phyloP scores from a whole-genome alignment of 768 basidiomycete genomes.

The Lactarius quietus region DNA sequence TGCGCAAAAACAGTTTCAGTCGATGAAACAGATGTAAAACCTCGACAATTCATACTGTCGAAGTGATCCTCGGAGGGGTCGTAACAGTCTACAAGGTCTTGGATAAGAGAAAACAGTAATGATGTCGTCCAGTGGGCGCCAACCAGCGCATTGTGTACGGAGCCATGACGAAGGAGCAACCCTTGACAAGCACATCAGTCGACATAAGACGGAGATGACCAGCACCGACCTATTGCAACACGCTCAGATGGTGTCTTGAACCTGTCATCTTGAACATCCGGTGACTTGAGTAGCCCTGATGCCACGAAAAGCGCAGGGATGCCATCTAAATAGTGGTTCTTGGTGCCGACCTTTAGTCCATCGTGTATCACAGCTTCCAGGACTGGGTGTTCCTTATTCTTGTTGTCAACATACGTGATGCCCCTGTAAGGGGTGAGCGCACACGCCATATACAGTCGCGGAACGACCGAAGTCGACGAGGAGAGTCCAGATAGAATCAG shows the following conservation, averaged over 20 bases:
- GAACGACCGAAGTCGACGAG: slow-evolving; percentile 39
- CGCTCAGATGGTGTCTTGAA: slow-evolving; percentile 46
- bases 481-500: slow-evolving; percentile 38
- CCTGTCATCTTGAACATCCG: slow-evolving; percentile 34
- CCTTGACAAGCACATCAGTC: slow-evolving; percentile 39
- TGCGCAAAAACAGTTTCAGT: slow-evolving; percentile 30
- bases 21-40: slow-evolving; percentile 22
- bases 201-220: not conserved
- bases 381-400: slow-evolving; percentile 55
- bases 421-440: slow-evolving; percentile 68
- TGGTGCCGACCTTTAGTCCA: slow-evolving; percentile 77
- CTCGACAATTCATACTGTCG: slow-evolving; percentile 38
- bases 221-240: slow-evolving; percentile 52
- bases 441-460: slow-evolving; percentile 76
- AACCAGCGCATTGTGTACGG: slow-evolving; percentile 57
- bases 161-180: slow-evolving; percentile 60
- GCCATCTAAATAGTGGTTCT: slow-evolving; percentile 74
- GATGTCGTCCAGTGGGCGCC: slow-evolving; percentile 71
- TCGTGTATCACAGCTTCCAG: slow-evolving; percentile 75
- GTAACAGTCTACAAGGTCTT: slow-evolving; percentile 61
- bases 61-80: slow-evolving; percentile 39
- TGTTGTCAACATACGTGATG: slow-evolving; percentile 57
- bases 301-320: slow-evolving; percentile 64
- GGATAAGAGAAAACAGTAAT: slow-evolving; percentile 69
- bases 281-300: slow-evolving; percentile 41